phyloP scores from a whole-genome alignment of 129 eudicot genomes.

The Glebionis coronaria region DNA sequence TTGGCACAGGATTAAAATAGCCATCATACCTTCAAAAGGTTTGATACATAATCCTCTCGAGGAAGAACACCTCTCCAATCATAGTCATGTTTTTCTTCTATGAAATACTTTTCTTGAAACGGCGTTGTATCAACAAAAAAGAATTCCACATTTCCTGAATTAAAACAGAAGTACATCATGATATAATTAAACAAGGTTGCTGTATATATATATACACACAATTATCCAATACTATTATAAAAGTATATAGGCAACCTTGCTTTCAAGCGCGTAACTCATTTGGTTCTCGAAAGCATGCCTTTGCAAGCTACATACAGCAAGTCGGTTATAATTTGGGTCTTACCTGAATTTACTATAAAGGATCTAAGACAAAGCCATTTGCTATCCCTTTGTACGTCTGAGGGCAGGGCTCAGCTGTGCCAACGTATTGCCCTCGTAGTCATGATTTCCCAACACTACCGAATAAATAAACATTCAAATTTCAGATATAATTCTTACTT shows the following conservation, averaged over 20 bases:
- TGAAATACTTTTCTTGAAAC: conserved; percentile 58
- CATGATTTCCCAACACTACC: conserved; percentile 86
- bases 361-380: conserved; percentile 71
- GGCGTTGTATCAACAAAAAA: conserved; percentile 85
- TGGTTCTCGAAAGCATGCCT: background rate
- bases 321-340: background rate
- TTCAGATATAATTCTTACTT: background rate
- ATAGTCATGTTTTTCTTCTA: conserved; percentile 36
- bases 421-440: conserved; percentile 66
- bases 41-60: conserved; percentile 49
- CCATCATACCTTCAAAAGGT: conserved; percentile 39
- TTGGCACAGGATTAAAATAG: background rate
- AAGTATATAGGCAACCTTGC: no score
- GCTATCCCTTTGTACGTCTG: conserved; percentile 42
- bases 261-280: background rate
- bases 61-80: conserved; percentile 87
- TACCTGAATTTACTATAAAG: conserved; percentile 58
- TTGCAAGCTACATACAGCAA: background rate
- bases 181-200: no score
- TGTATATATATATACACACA: no score
- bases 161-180: background rate
- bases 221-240: no score
- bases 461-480: background rate
- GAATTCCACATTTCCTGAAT: conserved; percentile 58
- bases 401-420: conserved; percentile 68